Conservation (phyloP, 805 yeast species). For the Jamesozyma spencerorum region DNA sequence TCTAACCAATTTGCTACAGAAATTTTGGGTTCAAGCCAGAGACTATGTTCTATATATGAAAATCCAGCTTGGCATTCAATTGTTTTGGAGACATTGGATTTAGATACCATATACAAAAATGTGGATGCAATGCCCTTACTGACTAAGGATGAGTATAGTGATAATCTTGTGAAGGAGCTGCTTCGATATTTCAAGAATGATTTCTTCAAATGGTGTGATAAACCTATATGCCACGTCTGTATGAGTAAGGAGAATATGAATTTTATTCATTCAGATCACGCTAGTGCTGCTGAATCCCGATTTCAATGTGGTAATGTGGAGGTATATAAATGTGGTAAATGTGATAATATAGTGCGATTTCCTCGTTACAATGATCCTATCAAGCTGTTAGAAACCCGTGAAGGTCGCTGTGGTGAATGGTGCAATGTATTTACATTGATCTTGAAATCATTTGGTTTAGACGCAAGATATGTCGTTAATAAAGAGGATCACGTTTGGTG, state of each 20-base stretch:
- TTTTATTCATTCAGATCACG: slow-evolving; percentile 32
- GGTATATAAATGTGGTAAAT: slow-evolving; percentile 48
- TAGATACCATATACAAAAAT: slow-evolving; percentile 47
- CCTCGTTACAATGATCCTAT: slow-evolving; percentile 69
- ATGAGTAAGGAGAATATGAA: slow-evolving; percentile 32
- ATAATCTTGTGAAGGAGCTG: slow-evolving; percentile 47
- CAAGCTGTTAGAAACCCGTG: slow-evolving; percentile 48
- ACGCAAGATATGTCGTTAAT: slow-evolving; percentile 74
- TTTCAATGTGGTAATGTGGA: slow-evolving; percentile 53
- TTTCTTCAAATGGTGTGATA: slow-evolving; percentile 78
- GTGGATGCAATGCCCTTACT: slow-evolving; percentile 44
- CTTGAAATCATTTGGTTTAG: slow-evolving; percentile 54
- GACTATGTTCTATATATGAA: slow-evolving; percentile 33
- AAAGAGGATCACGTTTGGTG: slow-evolving; percentile 96
- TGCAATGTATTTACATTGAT: slow-evolving; percentile 72
- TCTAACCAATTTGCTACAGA: slow-evolving; percentile 20
- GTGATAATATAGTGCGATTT: slow-evolving; percentile 44
- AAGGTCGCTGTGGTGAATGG: slow-evolving; percentile 95
- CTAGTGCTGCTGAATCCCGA: slow-evolving; percentile 37
- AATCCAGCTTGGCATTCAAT: slow-evolving; percentile 38
- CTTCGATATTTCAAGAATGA: slow-evolving; percentile 65
- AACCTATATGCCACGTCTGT: slow-evolving; percentile 53
- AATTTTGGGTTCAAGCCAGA: slow-evolving; percentile 12
- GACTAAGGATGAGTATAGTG: slow-evolving; percentile 36
- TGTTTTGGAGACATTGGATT: slow-evolving; percentile 56